Evolutionary conservation across 2,329 filamentous ascomycete genomes (phyloP), one percentile per base, ranked within the genome.

Genomic region (Akanthomyces muscarius): DNA sequence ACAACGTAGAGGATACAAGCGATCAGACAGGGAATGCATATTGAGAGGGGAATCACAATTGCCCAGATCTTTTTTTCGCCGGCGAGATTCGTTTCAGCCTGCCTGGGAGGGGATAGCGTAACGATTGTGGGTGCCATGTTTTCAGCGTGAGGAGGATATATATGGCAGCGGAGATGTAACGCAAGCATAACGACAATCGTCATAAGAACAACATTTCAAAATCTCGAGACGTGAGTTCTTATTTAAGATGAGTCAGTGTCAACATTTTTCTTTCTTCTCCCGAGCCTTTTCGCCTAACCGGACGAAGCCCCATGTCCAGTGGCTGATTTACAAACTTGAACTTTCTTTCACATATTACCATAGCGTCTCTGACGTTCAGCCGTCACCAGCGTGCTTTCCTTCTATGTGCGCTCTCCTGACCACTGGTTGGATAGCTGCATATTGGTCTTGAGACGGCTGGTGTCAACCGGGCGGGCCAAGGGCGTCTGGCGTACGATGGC

Each of bases 31-130:
- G 48, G 54, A 5, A 63, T 45, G 16, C 18, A 23, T 10, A 63
- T 48, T 3, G 48, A 44, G 10, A 54, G 38, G 8, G 54, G 61
- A 42, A 59, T 42, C 5, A 53, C 30, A 28, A 58, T 23, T 14
- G 58, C 23, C 54, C 54, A 63, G 11, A 54, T 63, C 18, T 45
- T 58, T 8, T 47, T 47, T 36, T 63, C 61, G 54, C 41, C 53
- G 7, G 42, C 44, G 10, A 28, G 58, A 47, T 25, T 3, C 28
- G 25, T n/a, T n/a, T 36, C 30, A 30, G 33, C 7, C 14, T 47
- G 25, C 36, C 14, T 11, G 59, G n/a, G 21, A 4, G 38, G 5
- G 6, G 41, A 25, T 4, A 54, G 28, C 11, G 48, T 23, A 11
- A 23, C 11, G 36, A 61, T 21, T 3, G 57, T 11, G 23, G 59